Evolutionary conservation across 176 grass and related monocot genomes (phyloP).

Genomic region (Juncus inflexus): DNA sequence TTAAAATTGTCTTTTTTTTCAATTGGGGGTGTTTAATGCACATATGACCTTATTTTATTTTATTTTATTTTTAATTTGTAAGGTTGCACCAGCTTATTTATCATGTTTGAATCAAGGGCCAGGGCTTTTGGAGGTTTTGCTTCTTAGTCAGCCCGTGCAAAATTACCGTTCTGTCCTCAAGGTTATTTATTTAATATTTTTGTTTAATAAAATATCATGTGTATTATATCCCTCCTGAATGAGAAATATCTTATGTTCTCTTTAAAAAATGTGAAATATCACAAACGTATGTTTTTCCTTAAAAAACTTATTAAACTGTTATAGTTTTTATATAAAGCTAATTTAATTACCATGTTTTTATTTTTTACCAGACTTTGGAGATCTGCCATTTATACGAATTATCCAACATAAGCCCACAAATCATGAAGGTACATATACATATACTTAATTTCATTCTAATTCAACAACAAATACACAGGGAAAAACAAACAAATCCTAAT

Average conservation of each 20-base stretch:
- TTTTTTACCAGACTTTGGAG: constrained; percentile 78
- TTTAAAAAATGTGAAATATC: background rate
- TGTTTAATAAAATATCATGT: constrained; percentile 21
- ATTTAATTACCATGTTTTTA: constrained; percentile 7
- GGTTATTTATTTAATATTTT: constrained; percentile 34
- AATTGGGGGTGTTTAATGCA: constrained; percentile 3
- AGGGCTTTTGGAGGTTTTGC: constrained; percentile 82
- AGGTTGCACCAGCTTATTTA: constrained; percentile 94
- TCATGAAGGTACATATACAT: constrained; percentile 77
- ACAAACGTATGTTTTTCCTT: background rate
- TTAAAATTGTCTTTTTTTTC: constrained; percentile 3
- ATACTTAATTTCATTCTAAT: constrained; percentile 4
- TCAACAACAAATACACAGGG: background rate
- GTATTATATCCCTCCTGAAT: constrained; percentile 12
- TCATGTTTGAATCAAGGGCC: constrained; percentile 84
- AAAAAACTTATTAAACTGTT: constrained; percentile 7
- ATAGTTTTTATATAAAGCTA: background rate
- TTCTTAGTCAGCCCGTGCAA: constrained; percentile 77
- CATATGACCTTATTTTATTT: constrained; percentile 32
- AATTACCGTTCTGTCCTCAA: constrained; percentile 68
- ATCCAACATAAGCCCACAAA: constrained; percentile 56
- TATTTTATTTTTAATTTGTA: constrained; percentile 35
- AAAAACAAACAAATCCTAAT: background rate
- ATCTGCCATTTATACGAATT: constrained; percentile 84
- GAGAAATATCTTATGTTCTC: background rate